Evolutionary conservation across 768 basidiomycete genomes (phyloP).

Genomic region (Agrocybe praecox): DNA sequence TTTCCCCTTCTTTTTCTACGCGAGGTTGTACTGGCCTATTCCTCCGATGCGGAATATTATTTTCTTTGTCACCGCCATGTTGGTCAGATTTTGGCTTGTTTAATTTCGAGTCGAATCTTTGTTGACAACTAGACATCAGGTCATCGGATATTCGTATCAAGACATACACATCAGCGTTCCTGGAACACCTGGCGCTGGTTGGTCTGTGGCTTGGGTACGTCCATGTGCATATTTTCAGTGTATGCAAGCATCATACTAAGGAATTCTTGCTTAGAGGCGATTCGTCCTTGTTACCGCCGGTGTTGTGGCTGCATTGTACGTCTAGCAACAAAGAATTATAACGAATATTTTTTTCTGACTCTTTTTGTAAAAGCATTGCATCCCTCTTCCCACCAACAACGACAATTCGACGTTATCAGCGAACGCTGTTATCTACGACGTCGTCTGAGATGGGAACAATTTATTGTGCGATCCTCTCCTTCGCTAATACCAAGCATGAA

Average conservation of each 20-base stretch:
- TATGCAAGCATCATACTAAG: background rate
- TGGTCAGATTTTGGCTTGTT: constrained; percentile 44
- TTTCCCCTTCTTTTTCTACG: constrained; percentile 73
- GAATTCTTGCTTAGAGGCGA: constrained; percentile 49
- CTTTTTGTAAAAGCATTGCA: constrained; percentile 47
- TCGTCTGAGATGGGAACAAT: constrained; percentile 67
- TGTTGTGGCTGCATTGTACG: constrained; percentile 77
- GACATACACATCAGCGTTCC: constrained; percentile 50
- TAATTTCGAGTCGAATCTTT: background rate
- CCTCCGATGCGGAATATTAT: constrained; percentile 74
- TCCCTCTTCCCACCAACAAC: constrained; percentile 76
- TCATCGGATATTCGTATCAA: constrained; percentile 76
- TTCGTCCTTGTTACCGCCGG: constrained; percentile 73
- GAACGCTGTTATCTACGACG: constrained; percentile 68
- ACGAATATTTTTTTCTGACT: too few relatives aligned
- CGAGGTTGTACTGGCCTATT: constrained; percentile 74
- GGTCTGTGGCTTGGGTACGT: constrained; percentile 64
- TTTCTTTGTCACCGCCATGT: constrained; percentile 60
- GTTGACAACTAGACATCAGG: constrained; percentile 33
- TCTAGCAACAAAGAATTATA: too few relatives aligned
- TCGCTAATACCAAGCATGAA: constrained; percentile 58
- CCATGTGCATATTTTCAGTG: background rate
- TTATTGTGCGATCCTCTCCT: constrained; percentile 78
- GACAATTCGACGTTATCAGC: constrained; percentile 74
- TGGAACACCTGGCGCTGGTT: constrained; percentile 60